Base-by-base conservation (phyloP, 2,329 filamentous ascomycete species). In the Coleophoma eucalyptorum region DNA sequence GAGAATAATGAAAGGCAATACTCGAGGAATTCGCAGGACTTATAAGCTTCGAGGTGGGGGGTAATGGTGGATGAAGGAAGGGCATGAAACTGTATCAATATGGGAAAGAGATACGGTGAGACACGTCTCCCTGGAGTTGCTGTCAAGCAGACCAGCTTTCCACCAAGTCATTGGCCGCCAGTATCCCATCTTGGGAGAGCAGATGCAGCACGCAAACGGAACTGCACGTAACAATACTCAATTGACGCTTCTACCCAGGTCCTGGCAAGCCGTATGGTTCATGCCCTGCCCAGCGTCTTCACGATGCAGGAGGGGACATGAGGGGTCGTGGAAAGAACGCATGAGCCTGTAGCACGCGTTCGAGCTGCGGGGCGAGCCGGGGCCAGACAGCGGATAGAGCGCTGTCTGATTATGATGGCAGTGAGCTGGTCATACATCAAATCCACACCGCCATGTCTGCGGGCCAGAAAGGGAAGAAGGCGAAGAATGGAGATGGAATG, bases 21-120 rank as follows among this genome's bases (percentile, higher is more conserved):
- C 19, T 44, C 21, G 20, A 44, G 42, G 42, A 26, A 26, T 5
- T 13, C 11, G 20, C 10, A 31, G 26, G 42, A 44, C 42, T 44
- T 44, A 44, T 44, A 44, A 44, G 42, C 16, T 16, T 44, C 15
- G 31, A 26, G 26, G 42, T 44, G 42, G 42, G 42, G 42, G 13
- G 35, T n/a, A 18, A 15, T 44, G 42, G 42, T 44, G 42, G 42
- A 44, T 44, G 26, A 44, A 44, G 18, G 11, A 20, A 44, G 42
- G 16, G n/a, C 42, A 31, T 44, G 42, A 44, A 44, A 44, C 42
- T 5, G 42, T 31, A 44, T 44, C 42, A 44, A 44, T 44, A 44
- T 44, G 31, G 42, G n/a, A 20, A 31, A 32, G 26, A 26, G 26
- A 44, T 26, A 44, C 42, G 42, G 42, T 44, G 42, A 44, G 42